Conservation (phyloP, 148 eudicot species). For the Heliosperma pusillum region DNA sequence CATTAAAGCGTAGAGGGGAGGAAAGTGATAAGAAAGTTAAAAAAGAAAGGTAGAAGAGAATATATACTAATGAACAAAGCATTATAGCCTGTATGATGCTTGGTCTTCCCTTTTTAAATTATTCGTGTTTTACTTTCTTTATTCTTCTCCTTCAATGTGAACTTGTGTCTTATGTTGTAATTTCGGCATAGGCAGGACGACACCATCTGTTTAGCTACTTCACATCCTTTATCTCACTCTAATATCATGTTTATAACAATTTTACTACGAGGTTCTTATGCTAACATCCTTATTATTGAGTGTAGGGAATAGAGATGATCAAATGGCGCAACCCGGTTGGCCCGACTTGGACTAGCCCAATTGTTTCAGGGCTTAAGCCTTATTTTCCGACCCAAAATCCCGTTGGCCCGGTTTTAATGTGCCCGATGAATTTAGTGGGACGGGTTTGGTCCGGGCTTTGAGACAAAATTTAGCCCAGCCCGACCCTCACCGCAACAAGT, state of each 20-base stretch:
- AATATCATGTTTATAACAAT: neutral
- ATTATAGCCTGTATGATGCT: neutral
- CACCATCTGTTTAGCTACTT: neutral
- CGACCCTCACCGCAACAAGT: too few species aligned
- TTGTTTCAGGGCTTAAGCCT: too few species aligned
- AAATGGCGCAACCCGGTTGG: too few species aligned
- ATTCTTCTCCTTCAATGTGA: neutral
- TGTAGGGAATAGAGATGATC: too few species aligned
- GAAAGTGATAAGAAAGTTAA: neutral
- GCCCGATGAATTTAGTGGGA: too few species aligned
- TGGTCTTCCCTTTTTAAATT: neutral
- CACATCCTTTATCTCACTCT: neutral
- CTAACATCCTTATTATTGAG: too few species aligned
- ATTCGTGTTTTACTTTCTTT: neutral
- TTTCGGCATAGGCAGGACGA: neutral
- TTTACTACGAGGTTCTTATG: neutral
- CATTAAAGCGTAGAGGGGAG: neutral
- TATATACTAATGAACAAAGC: neutral
- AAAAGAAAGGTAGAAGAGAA: neutral
- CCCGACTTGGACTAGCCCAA: too few species aligned
- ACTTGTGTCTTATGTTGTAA: neutral
- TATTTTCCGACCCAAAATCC: too few species aligned
- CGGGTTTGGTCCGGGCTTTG: too few species aligned
- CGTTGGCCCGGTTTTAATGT: too few species aligned
- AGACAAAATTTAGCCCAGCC: too few species aligned